Conservation (phyloP, 2,329 filamentous ascomycete genomes). For the Colletotrichum sp. region DNA sequence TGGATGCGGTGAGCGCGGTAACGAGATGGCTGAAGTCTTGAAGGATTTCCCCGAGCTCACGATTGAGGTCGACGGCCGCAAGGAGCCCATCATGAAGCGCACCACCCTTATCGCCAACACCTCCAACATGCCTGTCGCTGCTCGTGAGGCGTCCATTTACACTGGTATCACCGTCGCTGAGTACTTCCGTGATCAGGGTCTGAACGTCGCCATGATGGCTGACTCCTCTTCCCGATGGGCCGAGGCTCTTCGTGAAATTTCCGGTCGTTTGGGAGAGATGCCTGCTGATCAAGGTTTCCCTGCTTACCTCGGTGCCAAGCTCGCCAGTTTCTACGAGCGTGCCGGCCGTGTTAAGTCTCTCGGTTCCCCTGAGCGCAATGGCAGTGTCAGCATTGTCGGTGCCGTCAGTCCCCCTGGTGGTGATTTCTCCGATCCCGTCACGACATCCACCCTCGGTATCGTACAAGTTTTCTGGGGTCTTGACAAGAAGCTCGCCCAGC, state of each 20-base stretch:
- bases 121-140: constrained; percentile 99
- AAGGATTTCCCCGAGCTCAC: constrained; percentile 99
- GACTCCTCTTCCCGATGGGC: constrained; percentile 98
- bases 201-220: constrained; percentile 99
- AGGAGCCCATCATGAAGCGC: constrained; percentile 99
- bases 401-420: constrained; percentile 97
- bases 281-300: constrained; percentile 99
- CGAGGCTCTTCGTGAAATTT: constrained; percentile 97
- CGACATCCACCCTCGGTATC: constrained; percentile 89
- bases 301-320: constrained; percentile 93
- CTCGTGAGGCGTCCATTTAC: constrained; percentile 98
- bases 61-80: constrained; percentile 91
- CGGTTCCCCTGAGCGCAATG: constrained; percentile 85
- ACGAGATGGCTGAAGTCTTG: constrained; percentile 99
- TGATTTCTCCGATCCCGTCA: constrained; percentile 99
- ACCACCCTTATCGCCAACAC: constrained; percentile 98
- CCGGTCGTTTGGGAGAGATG: constrained; percentile 98
- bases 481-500: constrained; percentile 98
- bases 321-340: constrained; percentile 99
- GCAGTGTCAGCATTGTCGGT: constrained; percentile 96
- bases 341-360: constrained; percentile 86
- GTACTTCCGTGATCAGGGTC: constrained; percentile 96
- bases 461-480: constrained; percentile 99
- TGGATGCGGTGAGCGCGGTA: constrained; percentile 88
- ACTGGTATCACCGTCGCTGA: constrained; percentile 94